Evolutionary conservation across 2,329 filamentous ascomycete species (phyloP).

Genomic region (Cryphonectria japonica): DNA sequence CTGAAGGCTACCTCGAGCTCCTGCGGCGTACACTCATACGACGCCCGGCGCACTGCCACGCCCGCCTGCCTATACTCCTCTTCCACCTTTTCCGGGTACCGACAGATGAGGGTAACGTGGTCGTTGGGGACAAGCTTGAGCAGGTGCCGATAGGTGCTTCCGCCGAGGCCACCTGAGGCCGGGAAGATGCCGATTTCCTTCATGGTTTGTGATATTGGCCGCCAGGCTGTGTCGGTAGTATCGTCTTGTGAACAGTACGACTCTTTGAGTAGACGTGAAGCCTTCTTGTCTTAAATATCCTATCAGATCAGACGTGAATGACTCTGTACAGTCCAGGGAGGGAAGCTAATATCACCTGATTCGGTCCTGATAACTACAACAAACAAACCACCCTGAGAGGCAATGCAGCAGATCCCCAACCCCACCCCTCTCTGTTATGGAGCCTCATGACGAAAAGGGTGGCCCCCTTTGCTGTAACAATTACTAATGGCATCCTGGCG

Average conservation of each 20-base stretch:
- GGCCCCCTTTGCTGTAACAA: background rate
- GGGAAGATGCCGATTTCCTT: conserved; percentile 52
- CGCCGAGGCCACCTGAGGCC: conserved; percentile 56
- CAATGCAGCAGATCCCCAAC: background rate
- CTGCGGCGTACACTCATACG: conserved; percentile 50
- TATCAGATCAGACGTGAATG: background rate
- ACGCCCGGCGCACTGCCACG: conserved; percentile 54
- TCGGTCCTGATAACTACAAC: background rate
- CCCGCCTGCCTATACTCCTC: conserved; percentile 45
- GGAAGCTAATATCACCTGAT: background rate
- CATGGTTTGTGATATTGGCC: conserved; percentile 28
- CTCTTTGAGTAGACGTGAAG: background rate
- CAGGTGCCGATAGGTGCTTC: conserved; percentile 54
- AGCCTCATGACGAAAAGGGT: conserved; percentile 7
- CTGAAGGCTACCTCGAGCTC: conserved; percentile 52
- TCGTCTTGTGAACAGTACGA: background rate
- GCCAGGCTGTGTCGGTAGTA: background rate
- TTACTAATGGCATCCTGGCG: conserved; percentile 1
- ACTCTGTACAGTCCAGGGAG: background rate
- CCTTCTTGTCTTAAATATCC: background rate
- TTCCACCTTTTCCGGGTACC: conserved; percentile 47
- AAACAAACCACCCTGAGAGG: background rate
- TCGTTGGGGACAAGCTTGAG: conserved; percentile 47
- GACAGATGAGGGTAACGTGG: conserved; percentile 52
- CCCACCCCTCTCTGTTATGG: background rate